These are phyloP conservation scores for Priceomyces medius DNA, from an alignment of 805 yeast species.

Conservation along the genomic window DNA sequence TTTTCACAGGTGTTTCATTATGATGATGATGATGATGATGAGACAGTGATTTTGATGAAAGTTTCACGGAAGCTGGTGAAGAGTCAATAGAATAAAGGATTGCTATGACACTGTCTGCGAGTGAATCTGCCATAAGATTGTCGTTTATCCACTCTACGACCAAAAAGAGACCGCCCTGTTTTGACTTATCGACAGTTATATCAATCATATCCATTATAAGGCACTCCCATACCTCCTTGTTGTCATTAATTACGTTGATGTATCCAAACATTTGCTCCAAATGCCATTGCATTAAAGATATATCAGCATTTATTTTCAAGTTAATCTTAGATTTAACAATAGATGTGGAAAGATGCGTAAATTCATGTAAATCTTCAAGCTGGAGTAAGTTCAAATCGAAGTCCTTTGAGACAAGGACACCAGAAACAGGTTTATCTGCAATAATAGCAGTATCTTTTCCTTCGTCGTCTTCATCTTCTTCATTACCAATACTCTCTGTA, in stretches of 20 bases:
- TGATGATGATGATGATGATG: slow-evolving; percentile 51
- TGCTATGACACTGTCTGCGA: slow-evolving; percentile 92
- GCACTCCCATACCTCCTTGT: slow-evolving; percentile 44
- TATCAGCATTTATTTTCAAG: slow-evolving; percentile 74
- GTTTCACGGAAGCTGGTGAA: slow-evolving; percentile 90
- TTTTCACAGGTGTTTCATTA: slow-evolving; percentile 18
- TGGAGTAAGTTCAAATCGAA: slow-evolving; percentile 83
- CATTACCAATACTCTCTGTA: slow-evolving; percentile 1
- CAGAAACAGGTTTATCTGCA: slow-evolving; percentile 53
- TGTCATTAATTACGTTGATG: slow-evolving; percentile 62
- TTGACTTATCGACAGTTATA: slow-evolving; percentile 40
- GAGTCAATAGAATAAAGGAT: slow-evolving; percentile 89
- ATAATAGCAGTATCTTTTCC: slow-evolving; percentile 13
- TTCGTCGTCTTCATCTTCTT: slow-evolving; percentile 7
- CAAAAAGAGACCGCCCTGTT: slow-evolving; percentile 39
- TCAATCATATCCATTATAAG: slow-evolving; percentile 47
- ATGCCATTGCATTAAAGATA: slow-evolving; percentile 83
- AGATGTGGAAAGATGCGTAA: slow-evolving; percentile 82
- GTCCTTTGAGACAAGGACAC: slow-evolving; percentile 87
- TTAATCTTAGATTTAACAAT: slow-evolving; percentile 79
- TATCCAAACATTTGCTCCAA: slow-evolving; percentile 93
- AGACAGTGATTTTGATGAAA: slow-evolving; percentile 61
- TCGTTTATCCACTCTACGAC: slow-evolving; percentile 91
- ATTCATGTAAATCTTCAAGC: slow-evolving; percentile 85
- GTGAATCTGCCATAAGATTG: slow-evolving; percentile 75